These are phyloP conservation scores for Persicaria maculosa DNA, from an alignment of 148 eudicot genomes.

Conservation along the genomic window DNA sequence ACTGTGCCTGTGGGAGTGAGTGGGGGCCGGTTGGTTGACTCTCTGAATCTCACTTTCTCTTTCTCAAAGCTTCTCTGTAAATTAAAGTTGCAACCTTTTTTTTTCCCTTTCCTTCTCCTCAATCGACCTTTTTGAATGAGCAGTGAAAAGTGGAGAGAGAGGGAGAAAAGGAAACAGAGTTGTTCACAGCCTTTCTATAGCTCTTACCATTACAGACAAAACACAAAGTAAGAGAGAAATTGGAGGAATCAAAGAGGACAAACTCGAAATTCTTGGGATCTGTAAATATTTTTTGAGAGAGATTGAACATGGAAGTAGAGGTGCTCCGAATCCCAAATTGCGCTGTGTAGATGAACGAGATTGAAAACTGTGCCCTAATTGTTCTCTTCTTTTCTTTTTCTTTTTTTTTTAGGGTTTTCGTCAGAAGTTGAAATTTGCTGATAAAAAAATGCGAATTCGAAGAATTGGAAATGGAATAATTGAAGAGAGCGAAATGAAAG, in stretches of 20 bases:
- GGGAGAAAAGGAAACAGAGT: not conserved
- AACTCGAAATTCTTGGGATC: constrained; percentile 13
- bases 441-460: not conserved
- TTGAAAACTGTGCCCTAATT: constrained; percentile 4
- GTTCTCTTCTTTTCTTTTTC: not conserved
- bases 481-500: not conserved
- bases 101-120: not conserved
- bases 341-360: not conserved
- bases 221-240: constrained; percentile 11
- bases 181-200: not conserved
- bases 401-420: not conserved
- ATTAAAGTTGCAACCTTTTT: not conserved
- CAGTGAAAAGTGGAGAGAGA: not conserved
- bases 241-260: constrained; percentile 13
- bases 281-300: constrained; percentile 1
- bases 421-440: not conserved
- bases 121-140: not conserved
- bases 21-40: constrained; percentile 14
- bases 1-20: constrained; percentile 4
- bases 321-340: constrained; percentile 2
- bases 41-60: not conserved
- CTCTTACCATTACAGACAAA: not conserved
- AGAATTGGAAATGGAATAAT: not conserved
- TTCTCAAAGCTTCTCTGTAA: not conserved
- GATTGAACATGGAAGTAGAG: not conserved